Evolutionary conservation across 805 yeast species (phyloP), one percentile per base, ranked within the genome.

Genomic region (Pichia pseudocactophila): DNA sequence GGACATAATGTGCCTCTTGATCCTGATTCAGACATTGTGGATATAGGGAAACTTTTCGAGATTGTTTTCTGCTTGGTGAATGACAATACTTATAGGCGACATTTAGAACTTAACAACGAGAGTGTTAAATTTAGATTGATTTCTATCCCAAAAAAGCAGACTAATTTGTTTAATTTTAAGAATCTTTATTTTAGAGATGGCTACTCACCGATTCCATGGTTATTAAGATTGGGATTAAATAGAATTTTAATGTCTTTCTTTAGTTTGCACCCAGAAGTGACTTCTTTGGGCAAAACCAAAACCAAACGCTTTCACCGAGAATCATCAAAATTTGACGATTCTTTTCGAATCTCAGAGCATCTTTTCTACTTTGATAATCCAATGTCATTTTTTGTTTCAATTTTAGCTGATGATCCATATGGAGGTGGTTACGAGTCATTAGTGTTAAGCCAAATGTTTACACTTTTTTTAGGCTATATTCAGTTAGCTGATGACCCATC

Each of bases 121-220:
- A 3, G 50, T 50, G 13, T 4, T 53, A 6, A 44, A 48, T 20
- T 13, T 56, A 9, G 47, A 51, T 31, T 19, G 50, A 2, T 43
- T 48, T 16, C 46, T 50, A 4, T 36, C 34, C 22, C n/a, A 5
- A 22, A 10, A 3, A 5, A 12, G 1, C 35, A 45, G 7, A 13
- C 30, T 4, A 45, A 49, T n/a, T 56, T 62, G 62, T 60, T 60
- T 39, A 42, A 48, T 22, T 38, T 49, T 17, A 45, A 43, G 18
- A 50, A 47, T 37, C 40, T 2, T 39, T 36, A 17, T 48, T 12
- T 11, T 43, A 18, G 12, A 46, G 19, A 17, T 41, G 34, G 0
- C 20, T 45, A 28, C 38, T 50, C 0, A 49, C 50, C 25, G 25
- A 22, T 22, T 5, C 55, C 65, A 0, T 76, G 81, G 81, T 53